These are phyloP conservation scores for Aspergillus aculeatus DNA, from an alignment of 2,329 filamentous ascomycete species.

Conservation along the genomic window DNA sequence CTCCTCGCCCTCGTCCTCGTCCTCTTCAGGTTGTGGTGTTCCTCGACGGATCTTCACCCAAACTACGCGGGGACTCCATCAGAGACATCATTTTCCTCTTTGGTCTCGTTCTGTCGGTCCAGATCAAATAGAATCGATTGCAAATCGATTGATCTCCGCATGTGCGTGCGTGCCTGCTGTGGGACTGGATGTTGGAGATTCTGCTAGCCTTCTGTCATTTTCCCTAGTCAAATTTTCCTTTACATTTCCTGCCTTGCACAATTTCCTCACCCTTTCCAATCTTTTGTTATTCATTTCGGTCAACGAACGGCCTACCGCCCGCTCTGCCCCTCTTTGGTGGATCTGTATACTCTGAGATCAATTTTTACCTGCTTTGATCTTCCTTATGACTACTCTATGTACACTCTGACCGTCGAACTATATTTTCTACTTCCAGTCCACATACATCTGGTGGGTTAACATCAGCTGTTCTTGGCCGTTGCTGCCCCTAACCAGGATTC, in stretches of 20 bases:
- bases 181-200: background rate
- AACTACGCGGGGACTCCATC: background rate
- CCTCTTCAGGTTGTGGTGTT: background rate
- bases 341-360: background rate
- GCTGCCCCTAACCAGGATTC: background rate
- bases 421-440: background rate
- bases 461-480: background rate
- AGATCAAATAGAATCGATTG: background rate
- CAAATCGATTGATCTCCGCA: background rate
- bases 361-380: background rate
- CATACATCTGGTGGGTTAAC: slow-evolving; percentile 1
- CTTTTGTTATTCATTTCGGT: background rate
- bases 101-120: background rate
- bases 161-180: background rate
- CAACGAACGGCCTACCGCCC: background rate
- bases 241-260: background rate
- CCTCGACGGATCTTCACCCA: background rate
- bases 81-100: background rate
- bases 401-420: background rate
- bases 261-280: background rate
- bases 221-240: background rate
- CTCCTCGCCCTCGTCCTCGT: background rate
- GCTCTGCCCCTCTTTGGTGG: background rate
- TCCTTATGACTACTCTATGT: slow-evolving; percentile 3
- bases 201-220: background rate